These are phyloP conservation scores for Globisporangium spinosum DNA, from an alignment of 352 stramenopile genomes.

Conservation along the genomic window DNA sequence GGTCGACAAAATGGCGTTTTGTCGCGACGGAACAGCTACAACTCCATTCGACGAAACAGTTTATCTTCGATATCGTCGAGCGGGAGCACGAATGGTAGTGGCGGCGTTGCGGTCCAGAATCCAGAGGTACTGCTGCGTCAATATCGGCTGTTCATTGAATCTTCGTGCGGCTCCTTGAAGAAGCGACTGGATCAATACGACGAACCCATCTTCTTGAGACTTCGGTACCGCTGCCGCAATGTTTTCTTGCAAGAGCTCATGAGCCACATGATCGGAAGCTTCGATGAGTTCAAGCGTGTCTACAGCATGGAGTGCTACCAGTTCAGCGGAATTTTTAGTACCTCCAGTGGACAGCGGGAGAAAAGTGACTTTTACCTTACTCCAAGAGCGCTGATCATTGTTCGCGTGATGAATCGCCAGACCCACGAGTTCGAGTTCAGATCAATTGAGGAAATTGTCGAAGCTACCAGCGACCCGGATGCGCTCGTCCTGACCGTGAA, in stretches of 20 bases:
- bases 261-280: conserved; percentile 69
- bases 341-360: conserved; percentile 61
- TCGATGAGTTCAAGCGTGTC: conserved; percentile 74
- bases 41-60: conserved; percentile 20
- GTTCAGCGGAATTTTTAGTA: conserved; percentile 73
- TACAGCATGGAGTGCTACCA: conserved; percentile 69
- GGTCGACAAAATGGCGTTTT: conserved; percentile 23
- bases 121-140: conserved; percentile 67
- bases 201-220: conserved; percentile 59
- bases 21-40: conserved; percentile 25
- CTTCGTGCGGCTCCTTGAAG: conserved; percentile 50
- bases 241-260: conserved; percentile 81
- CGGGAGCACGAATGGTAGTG: conserved; percentile 25
- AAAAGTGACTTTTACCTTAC: conserved; percentile 74
- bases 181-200: conserved; percentile 56
- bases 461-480: conserved; percentile 44
- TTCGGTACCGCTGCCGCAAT: conserved; percentile 75
- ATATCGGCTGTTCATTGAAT: conserved; percentile 73
- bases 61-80: conserved; percentile 43
- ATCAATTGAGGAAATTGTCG: conserved; percentile 46
- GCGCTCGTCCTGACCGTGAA: conserved; percentile 57
- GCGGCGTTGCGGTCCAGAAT: conserved; percentile 53
- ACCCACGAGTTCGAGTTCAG: conserved; percentile 78
- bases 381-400: conserved; percentile 56
- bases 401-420: conserved; percentile 59